These are phyloP conservation scores for Keqinozyma sinolaborantium DNA, from an alignment of 1,139 yeast species.

Conservation along the genomic window DNA sequence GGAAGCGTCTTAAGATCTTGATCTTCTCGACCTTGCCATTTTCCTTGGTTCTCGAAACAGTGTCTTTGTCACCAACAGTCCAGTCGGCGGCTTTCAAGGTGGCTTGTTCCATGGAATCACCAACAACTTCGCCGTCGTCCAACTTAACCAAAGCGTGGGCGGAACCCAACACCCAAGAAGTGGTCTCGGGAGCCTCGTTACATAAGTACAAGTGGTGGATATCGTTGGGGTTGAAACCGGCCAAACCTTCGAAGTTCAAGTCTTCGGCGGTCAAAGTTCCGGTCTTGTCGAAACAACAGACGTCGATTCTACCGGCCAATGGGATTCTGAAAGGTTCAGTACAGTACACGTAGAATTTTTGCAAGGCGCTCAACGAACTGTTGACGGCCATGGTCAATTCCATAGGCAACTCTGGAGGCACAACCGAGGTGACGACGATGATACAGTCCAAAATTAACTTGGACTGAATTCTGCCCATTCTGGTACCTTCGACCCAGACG, in stretches of 20 bases:
- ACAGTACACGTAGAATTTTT: constrained; percentile 87
- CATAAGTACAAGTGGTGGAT: constrained; percentile 58
- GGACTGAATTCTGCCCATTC: constrained; percentile 91
- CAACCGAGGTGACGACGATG: constrained; percentile 93
- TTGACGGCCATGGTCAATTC: constrained; percentile 98
- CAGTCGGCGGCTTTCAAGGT: constrained; percentile 87
- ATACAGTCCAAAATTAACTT: constrained; percentile 94
- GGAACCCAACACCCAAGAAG: constrained; percentile 80
- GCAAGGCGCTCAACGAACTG: constrained; percentile 80
- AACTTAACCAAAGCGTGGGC: constrained; percentile 93
- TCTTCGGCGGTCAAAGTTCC: constrained; percentile 99
- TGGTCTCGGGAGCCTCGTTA: constrained; percentile 57
- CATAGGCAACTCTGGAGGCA: constrained; percentile 99
- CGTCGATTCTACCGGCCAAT: constrained; percentile 95
- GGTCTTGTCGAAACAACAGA: constrained; percentile 97
- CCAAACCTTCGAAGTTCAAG: constrained; percentile 92
- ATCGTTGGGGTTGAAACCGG: constrained; percentile 64
- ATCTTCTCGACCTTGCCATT: constrained; percentile 51
- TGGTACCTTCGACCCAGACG: constrained; percentile 97
- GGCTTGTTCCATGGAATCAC: constrained; percentile 99
- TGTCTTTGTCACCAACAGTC: constrained; percentile 75
- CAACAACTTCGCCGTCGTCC: constrained; percentile 96
- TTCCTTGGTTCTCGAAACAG: constrained; percentile 42
- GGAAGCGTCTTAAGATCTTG: constrained; percentile 87
- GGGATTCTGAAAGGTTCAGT: constrained; percentile 99